These are phyloP conservation scores for Solanum pimpinellifolium DNA, from an alignment of 257 asterid species.

Conservation along the genomic window DNA sequence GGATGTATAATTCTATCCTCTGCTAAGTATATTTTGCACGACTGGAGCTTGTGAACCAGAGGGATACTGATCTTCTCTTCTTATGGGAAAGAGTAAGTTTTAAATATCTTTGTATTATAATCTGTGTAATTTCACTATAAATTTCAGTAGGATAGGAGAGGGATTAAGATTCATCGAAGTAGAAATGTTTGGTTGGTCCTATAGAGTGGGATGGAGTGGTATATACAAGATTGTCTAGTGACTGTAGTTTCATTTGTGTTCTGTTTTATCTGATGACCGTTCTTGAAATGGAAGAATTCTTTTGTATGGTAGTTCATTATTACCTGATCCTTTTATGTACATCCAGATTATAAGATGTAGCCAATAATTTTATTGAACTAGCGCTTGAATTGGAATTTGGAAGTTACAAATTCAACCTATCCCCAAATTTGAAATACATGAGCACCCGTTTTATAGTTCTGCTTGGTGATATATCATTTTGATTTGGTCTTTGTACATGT, in stretches of 20 bases:
- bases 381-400: background rate
- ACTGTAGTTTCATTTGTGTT: background rate
- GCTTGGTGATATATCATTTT: background rate
- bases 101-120: background rate
- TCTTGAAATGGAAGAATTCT: background rate
- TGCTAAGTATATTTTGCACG: background rate
- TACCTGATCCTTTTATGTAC: background rate
- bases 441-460: background rate
- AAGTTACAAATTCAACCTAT: background rate
- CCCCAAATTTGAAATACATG: background rate
- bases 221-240: background rate
- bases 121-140: background rate
- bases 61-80: conserved; percentile 70
- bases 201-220: background rate
- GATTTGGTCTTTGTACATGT: no score
- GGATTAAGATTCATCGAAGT: background rate
- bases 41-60: conserved; percentile 60
- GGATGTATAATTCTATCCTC: no score
- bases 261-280: background rate
- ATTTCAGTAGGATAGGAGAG: background rate
- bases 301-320: background rate
- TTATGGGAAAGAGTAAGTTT: conserved; percentile 61
- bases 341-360: background rate
- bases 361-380: background rate
- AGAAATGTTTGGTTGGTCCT: no score